Conservation (phyloP, 2,329 filamentous ascomycete genomes). For the Aspergillus proliferans region DNA sequence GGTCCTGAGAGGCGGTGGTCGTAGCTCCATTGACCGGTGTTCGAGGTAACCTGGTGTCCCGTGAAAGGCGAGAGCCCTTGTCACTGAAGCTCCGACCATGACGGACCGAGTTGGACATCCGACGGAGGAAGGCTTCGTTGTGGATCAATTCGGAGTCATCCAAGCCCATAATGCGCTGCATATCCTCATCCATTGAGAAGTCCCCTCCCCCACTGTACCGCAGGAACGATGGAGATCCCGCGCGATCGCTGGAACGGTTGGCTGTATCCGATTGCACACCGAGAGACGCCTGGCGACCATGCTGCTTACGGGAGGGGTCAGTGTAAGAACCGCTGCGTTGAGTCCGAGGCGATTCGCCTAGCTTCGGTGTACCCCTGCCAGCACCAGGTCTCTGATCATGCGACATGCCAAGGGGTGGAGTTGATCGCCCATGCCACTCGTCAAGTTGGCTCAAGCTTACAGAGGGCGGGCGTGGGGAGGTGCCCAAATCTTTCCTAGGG, state of each 20-base stretch:
- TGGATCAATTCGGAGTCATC: constrained; percentile 53
- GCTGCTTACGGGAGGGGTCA: constrained; percentile 14
- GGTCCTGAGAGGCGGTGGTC: constrained; percentile 48
- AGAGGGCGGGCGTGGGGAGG: constrained; percentile 28
- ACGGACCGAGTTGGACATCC: constrained; percentile 87
- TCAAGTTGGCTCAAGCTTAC: constrained; percentile 25
- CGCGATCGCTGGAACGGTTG: constrained; percentile 36
- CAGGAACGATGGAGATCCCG: constrained; percentile 61
- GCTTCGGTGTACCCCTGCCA: constrained; percentile 37
- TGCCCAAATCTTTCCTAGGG: constrained; percentile 57
- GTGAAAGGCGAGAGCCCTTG: constrained; percentile 49
- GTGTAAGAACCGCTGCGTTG: constrained; percentile 44
- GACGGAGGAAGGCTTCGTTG: constrained; percentile 72
- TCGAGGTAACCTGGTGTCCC: constrained; percentile 64
- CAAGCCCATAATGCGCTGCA: constrained; percentile 76
- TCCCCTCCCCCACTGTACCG: constrained; percentile 73
- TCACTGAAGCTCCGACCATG: constrained; percentile 86
- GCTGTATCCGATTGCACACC: constrained; percentile 31
- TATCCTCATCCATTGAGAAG: constrained; percentile 92
- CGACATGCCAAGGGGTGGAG: neutral
- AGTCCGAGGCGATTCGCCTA: constrained; percentile 39
- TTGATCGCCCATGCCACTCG: constrained; percentile 20
- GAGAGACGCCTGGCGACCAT: constrained; percentile 44
- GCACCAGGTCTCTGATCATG: constrained; percentile 6
- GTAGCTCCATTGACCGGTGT: constrained; percentile 53